A percentile compares a stretch with the other conserved stretches of the same genome.
Evolutionary conservation across 2,329 filamentous ascomycete genomes (phyloP).

Genomic region (Pseudopithomyces chartarum): DNA sequence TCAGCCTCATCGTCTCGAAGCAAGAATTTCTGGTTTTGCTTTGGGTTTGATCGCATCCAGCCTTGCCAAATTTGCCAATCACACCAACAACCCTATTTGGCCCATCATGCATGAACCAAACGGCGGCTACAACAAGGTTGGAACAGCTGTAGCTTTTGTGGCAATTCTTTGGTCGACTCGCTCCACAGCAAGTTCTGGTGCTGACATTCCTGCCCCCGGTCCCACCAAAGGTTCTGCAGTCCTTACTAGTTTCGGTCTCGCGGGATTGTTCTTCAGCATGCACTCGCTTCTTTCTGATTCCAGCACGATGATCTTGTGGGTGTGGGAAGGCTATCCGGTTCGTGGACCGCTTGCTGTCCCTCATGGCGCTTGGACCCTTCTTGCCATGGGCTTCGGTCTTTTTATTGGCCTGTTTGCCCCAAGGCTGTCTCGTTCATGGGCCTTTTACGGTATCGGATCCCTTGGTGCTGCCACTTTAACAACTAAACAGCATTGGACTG

Average conservation of each 20-base stretch:
- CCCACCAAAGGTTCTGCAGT: slow-evolving; percentile 69
- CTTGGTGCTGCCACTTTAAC: slow-evolving; percentile 81
- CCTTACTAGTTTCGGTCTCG: slow-evolving; percentile 77
- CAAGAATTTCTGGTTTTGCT: slow-evolving; percentile 78
- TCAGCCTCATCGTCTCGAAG: slow-evolving; percentile 77
- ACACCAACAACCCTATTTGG: slow-evolving; percentile 97
- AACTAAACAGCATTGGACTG: slow-evolving; percentile 78
- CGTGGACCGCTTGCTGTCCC: slow-evolving; percentile 84
- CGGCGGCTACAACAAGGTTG: slow-evolving; percentile 89
- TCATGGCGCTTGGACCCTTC: slow-evolving; percentile 86
- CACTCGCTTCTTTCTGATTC: slow-evolving; percentile 95
- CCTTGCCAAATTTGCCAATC: slow-evolving; percentile 88
- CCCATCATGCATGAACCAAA: slow-evolving; percentile 88
- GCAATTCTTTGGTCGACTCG: slow-evolving; percentile 78
- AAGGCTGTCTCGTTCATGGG: slow-evolving; percentile 75
- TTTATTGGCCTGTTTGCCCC: slow-evolving; percentile 77
- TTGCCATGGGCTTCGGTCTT: slow-evolving; percentile 84
- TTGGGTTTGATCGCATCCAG: slow-evolving; percentile 84
- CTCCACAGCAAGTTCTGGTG: slow-evolving; percentile 55
- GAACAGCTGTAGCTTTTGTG: slow-evolving; percentile 74
- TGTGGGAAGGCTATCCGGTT: slow-evolving; percentile 94
- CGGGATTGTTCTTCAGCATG: slow-evolving; percentile 83
- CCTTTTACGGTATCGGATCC: slow-evolving; percentile 76
- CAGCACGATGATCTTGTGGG: slow-evolving; percentile 98
- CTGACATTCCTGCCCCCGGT: slow-evolving; percentile 56